phyloP scores from a whole-genome alignment of 768 basidiomycete species.

The Sarcodon sp. region DNA sequence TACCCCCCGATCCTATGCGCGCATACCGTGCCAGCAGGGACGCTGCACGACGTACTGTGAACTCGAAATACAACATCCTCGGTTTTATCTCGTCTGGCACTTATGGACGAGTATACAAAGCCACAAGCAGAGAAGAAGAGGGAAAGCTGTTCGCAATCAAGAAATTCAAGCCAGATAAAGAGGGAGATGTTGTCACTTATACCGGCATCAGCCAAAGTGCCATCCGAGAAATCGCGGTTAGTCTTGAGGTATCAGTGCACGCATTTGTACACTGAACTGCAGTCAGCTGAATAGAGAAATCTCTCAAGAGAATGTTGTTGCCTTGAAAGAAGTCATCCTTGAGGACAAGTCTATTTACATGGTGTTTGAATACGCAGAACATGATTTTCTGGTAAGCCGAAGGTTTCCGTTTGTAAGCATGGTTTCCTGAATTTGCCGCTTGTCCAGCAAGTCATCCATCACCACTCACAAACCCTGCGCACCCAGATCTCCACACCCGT shows the following conservation, averaged over 20 bases:
- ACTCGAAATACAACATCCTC: constrained; percentile 79
- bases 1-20: constrained; percentile 66
- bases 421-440: background rate
- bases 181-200: constrained; percentile 91
- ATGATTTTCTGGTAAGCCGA: constrained; percentile 80
- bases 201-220: constrained; percentile 98
- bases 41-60: constrained; percentile 46
- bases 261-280: background rate
- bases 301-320: constrained; percentile 81
- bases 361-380: constrained; percentile 99
- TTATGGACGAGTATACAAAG: constrained; percentile 98
- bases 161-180: constrained; percentile 99
- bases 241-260: constrained; percentile 16
- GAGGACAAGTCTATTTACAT: constrained; percentile 99
- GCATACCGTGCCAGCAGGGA: constrained; percentile 76
- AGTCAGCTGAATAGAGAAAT: constrained; percentile 79
- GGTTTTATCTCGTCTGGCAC: constrained; percentile 99
- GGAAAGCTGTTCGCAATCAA: constrained; percentile 86
- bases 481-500: constrained; percentile 60
- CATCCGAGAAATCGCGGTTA: constrained; percentile 88
- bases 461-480: constrained; percentile 86
- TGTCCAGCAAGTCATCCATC: constrained; percentile 91
- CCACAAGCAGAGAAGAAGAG: constrained; percentile 61
- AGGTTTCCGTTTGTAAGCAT: background rate
- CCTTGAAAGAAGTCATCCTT: constrained; percentile 87